A percentile compares a stretch with the other conserved stretches of the same genome.
Evolutionary conservation across 768 basidiomycete genomes (phyloP).

Genomic region (Hortiboletus flavorubellus): DNA sequence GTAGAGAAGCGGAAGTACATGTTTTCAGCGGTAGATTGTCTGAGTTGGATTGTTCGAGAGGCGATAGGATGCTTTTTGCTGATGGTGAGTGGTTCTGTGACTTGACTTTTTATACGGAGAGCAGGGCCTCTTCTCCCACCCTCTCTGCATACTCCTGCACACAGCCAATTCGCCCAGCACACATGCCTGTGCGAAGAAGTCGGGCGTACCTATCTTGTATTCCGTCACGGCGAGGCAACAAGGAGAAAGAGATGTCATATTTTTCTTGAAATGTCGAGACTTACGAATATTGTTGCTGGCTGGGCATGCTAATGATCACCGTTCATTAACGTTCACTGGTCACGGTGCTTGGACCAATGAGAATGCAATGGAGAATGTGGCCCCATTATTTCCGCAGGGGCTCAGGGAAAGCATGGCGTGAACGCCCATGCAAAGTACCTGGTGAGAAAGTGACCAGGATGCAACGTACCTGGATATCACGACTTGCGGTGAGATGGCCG

Average conservation of each 20-base stretch:
- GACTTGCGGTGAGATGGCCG: no score
- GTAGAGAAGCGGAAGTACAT: no score
- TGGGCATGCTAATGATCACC: background rate
- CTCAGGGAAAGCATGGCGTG: background rate
- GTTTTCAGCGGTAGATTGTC: no score
- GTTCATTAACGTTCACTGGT: background rate
- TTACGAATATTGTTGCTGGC: background rate
- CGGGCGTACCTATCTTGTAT: background rate
- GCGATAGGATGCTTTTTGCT: background rate
- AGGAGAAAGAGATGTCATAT: background rate
- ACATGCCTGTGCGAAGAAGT: background rate
- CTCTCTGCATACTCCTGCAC: background rate
- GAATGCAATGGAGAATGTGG: background rate
- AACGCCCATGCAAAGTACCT: background rate
- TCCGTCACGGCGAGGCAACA: background rate
- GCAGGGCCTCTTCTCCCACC: no score
- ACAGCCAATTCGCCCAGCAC: background rate
- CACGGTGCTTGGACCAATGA: background rate
- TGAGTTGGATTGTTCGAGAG: no score
- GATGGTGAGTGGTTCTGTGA: background rate
- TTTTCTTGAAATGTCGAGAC: no score
- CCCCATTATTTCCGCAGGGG: background rate
- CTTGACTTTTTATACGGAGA: slow-evolving; percentile 9
- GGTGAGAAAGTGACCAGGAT: background rate
- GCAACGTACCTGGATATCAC: background rate